phyloP scores from a whole-genome alignment of 768 basidiomycete genomes.

The Pleurotus pulmonarius region DNA sequence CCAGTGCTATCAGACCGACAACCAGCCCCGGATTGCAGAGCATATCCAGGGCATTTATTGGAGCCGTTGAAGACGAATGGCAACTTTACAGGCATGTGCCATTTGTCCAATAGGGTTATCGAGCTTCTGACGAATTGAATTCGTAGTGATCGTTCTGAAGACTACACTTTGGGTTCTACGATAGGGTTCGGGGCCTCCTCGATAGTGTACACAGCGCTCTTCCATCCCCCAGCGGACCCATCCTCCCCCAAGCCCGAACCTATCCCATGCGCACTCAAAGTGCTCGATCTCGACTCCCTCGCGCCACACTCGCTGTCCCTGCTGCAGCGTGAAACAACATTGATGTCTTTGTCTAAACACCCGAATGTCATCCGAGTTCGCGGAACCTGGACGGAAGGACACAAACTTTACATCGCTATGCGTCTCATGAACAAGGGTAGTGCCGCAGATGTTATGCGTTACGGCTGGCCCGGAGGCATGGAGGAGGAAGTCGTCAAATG shows the following conservation, averaged over 20 bases:
- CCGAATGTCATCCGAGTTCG: slow-evolving; percentile 92
- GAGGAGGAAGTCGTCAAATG: slow-evolving; percentile 86
- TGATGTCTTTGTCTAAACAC: slow-evolving; percentile 91
- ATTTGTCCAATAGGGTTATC: slow-evolving; percentile 3
- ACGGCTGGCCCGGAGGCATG: slow-evolving; percentile 85
- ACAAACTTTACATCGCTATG: slow-evolving; percentile 81
- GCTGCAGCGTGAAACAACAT: slow-evolving; percentile 79
- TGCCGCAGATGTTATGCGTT: slow-evolving; percentile 80
- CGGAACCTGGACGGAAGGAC: slow-evolving; percentile 83
- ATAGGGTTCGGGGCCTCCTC: slow-evolving; percentile 94
- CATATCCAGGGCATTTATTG: slow-evolving; percentile 49
- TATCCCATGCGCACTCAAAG: slow-evolving; percentile 79
- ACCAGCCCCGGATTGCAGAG: neutral
- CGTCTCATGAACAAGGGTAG: slow-evolving; percentile 90
- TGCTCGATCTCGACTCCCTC: slow-evolving; percentile 81
- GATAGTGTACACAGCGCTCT: slow-evolving; percentile 79
- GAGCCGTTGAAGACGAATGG: slow-evolving; percentile 84
- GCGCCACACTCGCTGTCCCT: slow-evolving; percentile 68
- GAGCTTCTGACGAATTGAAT: slow-evolving; percentile 9
- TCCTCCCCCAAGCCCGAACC: slow-evolving; percentile 21
- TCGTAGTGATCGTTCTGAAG: slow-evolving; percentile 57
- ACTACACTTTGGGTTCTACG: slow-evolving; percentile 73
- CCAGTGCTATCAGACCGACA: neutral
- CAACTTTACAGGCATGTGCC: slow-evolving; percentile 63
- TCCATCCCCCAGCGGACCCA: slow-evolving; percentile 29